Conservation (phyloP, 306 rosid species). For the Herpetospermum pedunculosum region DNA sequence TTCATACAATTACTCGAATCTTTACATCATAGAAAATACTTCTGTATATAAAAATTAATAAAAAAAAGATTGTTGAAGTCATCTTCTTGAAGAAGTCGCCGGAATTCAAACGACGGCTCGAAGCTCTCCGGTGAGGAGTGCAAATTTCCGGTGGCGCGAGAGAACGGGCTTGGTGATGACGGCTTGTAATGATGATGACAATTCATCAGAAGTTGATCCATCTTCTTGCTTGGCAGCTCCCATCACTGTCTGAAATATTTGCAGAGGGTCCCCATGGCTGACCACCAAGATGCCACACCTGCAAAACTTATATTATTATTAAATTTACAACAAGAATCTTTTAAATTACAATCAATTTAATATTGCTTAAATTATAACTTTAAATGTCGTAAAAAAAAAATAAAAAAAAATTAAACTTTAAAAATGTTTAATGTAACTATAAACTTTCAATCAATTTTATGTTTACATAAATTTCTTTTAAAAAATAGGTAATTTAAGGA, state of each 20-base stretch:
- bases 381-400: too few species aligned
- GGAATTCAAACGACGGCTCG: conserved; percentile 29
- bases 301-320: not conserved
- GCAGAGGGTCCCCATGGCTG: conserved; percentile 85
- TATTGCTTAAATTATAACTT: too few species aligned
- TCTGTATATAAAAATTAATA: too few species aligned
- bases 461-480: too few species aligned
- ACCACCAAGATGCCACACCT: conserved; percentile 71
- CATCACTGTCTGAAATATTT: conserved; percentile 62
- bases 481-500: too few species aligned
- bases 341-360: too few species aligned
- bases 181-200: conserved; percentile 35
- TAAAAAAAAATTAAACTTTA: too few species aligned
- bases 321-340: not conserved
- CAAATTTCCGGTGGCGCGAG: conserved; percentile 60
- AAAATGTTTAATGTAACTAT: too few species aligned
- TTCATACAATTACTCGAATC: too few species aligned
- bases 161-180: conserved; percentile 36
- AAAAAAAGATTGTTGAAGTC: too few species aligned
- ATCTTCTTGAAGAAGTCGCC: not conserved
- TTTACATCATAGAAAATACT: too few species aligned
- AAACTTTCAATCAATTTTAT: too few species aligned
- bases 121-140: conserved; percentile 72
- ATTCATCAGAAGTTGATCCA: conserved; percentile 18
- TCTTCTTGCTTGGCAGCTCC: conserved; percentile 33